Evolutionary conservation across 495 filamentous ascomycete genomes (phyloP), one percentile per base, ranked within the genome.

Genomic region (Daldinia caldariorum): DNA sequence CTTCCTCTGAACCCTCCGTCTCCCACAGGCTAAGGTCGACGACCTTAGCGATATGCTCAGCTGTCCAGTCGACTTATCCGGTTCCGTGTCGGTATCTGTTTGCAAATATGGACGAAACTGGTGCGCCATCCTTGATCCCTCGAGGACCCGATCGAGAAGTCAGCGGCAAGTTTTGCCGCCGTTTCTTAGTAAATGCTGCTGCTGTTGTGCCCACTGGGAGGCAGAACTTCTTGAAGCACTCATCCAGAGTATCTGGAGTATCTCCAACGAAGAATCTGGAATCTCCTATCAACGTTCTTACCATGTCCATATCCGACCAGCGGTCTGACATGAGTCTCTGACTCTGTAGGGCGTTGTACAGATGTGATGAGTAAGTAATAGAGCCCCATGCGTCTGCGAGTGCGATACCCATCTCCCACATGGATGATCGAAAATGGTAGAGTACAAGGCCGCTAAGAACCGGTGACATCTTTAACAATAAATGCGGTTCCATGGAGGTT

Each of bases 231-330:
- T 76, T 80, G 37, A 78, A 69, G 54, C 76, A 81, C 0, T 74
- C 77, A 0, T 74, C 63, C 3, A 58, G 41, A 12, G 29, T 67
- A 26, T 20, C 69, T 0, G 82, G 82, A 7, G 56, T 22, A 7
- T 73, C 79, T 10, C 66, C 69, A 0, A 78, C 74, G 50, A 79
- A 80, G 53, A 82, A 74, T 37, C 63, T 70, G 9, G 34, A 35
- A 0, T 71, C 41, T 3, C 64, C 62, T 7, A 79, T 61, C 6
- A 80, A 18, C 6, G 38, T 22, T 1, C 66, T 41, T 3, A 76
- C 51, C 0, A 80, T 1, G 6, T 79, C 76, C 79, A 82, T 80
- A 37, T 84, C 82, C 6, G 65, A 55, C 78, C 80, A 84, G 0
- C 4, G 7, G 8, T 1, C 26, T 0, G 58, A 6, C 7, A 81